Conservation (phyloP, 805 yeast species). For the Wickerhamiella kurtzmanii region DNA sequence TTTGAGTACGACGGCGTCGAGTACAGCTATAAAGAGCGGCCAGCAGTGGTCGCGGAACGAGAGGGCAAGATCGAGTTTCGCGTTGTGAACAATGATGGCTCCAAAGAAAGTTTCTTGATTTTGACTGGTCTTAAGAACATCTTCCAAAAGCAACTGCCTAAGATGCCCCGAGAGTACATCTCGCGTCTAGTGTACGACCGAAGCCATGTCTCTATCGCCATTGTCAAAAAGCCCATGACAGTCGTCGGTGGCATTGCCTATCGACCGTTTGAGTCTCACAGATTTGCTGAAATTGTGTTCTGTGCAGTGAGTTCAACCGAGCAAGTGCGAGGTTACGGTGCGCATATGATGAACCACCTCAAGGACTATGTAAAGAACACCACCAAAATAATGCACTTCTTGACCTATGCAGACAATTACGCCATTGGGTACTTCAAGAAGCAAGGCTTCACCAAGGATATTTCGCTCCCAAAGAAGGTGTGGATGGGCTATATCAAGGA, state of each 20-base stretch:
- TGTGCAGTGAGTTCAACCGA: conserved; percentile 97
- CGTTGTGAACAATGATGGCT: conserved; percentile 90
- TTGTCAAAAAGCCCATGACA: conserved; percentile 79
- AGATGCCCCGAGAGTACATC: conserved; percentile 96
- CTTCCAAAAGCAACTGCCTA: conserved; percentile 93
- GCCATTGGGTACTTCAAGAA: conserved; percentile 98
- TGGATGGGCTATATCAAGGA: conserved; percentile 99
- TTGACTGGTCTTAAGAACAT: conserved; percentile 90
- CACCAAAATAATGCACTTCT: conserved; percentile 67
- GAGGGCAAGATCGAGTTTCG: conserved; percentile 89
- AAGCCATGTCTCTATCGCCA: conserved; percentile 91
- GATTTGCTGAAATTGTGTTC: conserved; percentile 95
- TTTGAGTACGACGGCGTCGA: conserved; percentile 64
- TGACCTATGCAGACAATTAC: conserved; percentile 96
- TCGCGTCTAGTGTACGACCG: conserved; percentile 89
- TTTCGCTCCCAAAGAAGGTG: conserved; percentile 63
- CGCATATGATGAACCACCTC: conserved; percentile 94
- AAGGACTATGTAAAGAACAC: conserved; percentile 91
- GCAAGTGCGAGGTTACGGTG: conserved; percentile 97
- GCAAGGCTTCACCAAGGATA: conserved; percentile 95
- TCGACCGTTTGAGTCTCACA: conserved; percentile 79
- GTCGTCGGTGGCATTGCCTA: conserved; percentile 98
- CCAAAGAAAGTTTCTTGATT: conserved; percentile 76
- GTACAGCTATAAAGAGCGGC: conserved; percentile 79
- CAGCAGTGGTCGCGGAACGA: conserved; percentile 86